phyloP scores from a whole-genome alignment of 306 rosid species.

The Pueraria montana region DNA sequence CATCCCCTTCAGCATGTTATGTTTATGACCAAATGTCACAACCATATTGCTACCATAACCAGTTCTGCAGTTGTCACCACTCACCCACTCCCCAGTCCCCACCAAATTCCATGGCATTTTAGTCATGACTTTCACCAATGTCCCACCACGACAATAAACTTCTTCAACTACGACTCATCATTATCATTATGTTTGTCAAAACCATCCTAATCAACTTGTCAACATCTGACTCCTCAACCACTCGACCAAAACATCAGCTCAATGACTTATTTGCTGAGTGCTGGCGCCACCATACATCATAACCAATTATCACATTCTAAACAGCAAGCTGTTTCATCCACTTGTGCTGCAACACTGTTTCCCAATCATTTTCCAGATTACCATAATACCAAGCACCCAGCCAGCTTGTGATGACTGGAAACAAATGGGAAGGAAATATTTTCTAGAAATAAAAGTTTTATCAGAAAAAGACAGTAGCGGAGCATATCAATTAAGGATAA shows the following conservation, averaged over 20 bases:
- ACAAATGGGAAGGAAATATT: background rate
- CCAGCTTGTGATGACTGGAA: background rate
- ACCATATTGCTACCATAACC: background rate
- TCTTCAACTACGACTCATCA: background rate
- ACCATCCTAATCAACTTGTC: constrained; percentile 19
- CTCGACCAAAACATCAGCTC: constrained; percentile 8
- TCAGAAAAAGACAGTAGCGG: background rate
- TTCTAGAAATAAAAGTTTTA: background rate
- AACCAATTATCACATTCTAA: constrained; percentile 10
- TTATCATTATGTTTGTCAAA: background rate
- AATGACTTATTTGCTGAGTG: background rate
- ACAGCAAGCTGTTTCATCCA: background rate
- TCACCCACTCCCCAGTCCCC: background rate
- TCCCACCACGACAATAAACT: background rate
- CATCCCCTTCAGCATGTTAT: background rate
- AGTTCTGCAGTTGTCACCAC: background rate
- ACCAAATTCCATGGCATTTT: background rate
- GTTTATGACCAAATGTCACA: background rate
- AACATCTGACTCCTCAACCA: background rate
- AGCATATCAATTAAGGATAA: background rate
- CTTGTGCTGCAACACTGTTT: background rate
- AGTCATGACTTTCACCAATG: constrained; percentile 5
- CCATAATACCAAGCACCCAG: background rate
- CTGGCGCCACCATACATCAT: background rate
- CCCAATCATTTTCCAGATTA: constrained; percentile 2